Percentiles rank a stretch among this genome's conserved stretches.
Conservation (phyloP, 225 moss, liverwort and hornwort genomes). For the Pseudoscleropodium purum region DNA sequence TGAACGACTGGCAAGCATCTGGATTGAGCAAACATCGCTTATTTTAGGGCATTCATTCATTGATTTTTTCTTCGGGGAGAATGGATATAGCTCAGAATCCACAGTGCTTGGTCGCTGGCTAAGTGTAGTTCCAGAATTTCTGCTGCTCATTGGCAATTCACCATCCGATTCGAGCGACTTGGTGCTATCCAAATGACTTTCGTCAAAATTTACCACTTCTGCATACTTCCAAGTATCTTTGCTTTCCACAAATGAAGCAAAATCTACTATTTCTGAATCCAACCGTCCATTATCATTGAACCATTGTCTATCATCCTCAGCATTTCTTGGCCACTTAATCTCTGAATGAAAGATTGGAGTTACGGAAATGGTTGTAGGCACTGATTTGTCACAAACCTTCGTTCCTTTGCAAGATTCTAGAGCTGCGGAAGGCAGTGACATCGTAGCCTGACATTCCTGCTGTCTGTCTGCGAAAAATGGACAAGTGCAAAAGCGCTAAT, state of each 20-base stretch:
- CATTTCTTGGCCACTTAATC: background rate
- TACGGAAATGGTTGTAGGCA: background rate
- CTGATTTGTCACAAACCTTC: background rate
- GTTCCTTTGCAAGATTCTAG: background rate
- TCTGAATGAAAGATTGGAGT: background rate
- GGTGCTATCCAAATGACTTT: background rate
- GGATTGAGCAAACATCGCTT: background rate
- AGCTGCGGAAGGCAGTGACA: background rate
- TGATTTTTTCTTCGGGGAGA: background rate
- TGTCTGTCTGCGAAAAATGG: slow-evolving; percentile 1
- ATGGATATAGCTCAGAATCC: background rate
- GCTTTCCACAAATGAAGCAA: background rate
- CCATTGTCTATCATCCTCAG: background rate
- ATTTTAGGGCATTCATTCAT: background rate
- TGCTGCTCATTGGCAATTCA: background rate
- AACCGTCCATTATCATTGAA: background rate
- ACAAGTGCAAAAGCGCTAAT: background rate
- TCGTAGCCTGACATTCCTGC: background rate
- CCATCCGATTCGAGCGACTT: background rate
- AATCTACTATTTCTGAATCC: background rate
- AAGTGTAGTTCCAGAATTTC: background rate
- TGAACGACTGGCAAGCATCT: background rate
- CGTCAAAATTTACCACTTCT: background rate
- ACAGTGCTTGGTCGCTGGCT: background rate
- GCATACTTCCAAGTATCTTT: background rate